Evolutionary conservation across 495 filamentous ascomycete genomes (phyloP), one percentile per base, ranked within the genome.

Genomic region (Schizothecium vesticola): DNA sequence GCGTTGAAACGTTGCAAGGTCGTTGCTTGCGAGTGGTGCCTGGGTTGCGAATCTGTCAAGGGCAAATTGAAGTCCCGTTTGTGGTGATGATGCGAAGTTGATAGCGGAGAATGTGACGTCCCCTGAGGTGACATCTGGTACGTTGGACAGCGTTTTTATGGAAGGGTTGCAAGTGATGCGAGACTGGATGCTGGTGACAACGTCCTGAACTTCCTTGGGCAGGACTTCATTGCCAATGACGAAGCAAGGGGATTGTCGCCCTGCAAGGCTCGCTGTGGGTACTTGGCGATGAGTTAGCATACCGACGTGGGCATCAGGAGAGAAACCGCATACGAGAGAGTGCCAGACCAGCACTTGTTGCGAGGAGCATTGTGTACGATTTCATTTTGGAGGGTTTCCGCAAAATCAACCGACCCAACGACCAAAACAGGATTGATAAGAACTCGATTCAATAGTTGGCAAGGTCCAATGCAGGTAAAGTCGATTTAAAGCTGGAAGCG

Each of bases 71-170:
- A 85, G 75, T 0, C 80, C 70, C 0, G 76, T 78, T 59, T 80
- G 75, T 0, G 43, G 65, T 9, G 76, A 79, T 13, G 75, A 67
- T 64, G 76, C 77, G 67, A 83, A 85, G 76, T 83, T 79, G 75
- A 85, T 73, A 3, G 73, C 74, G 0, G 80, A 83, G 71, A 82
- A 85, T 28, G 77, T 72, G 22, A 77, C 71, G 21, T 70, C 76
- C 59, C 77, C 82, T 1, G 80, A 80, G 2, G 73, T 69, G 7
- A 84, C 82, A 59, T 85, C 81, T 1, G 82, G 81, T 0, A 83
- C 81, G 36, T 70, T 69, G 0, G 78, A 75, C 25, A 82, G 63
- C 5, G 80, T 85, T 4, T 65, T 80, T 19, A 19, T 56, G 10
- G 69, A 61, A 12, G 64, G 64, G 75, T 75, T 66, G 77, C 82